phyloP scores from a whole-genome alignment of 176 grass and related monocot genomes.

The Bromus sterilis region DNA sequence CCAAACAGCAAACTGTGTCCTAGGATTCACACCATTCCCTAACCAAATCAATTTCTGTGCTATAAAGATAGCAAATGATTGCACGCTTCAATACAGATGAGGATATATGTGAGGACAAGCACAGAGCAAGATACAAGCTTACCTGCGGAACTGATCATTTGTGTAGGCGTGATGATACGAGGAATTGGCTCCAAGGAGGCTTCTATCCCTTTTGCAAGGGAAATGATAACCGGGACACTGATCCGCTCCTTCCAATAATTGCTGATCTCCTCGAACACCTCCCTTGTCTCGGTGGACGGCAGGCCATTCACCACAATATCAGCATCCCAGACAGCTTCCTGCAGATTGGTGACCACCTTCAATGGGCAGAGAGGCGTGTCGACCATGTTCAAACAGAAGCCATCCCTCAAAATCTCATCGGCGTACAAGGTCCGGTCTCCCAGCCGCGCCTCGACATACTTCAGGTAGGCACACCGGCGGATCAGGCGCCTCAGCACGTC shows the following conservation, averaged over 20 bases:
- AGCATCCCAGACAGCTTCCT: conserved; percentile 97
- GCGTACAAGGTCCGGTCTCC: conserved; percentile 80
- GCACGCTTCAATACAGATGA: neutral
- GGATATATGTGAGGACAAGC: neutral
- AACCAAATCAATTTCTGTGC: neutral
- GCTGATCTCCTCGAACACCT: conserved; percentile 93
- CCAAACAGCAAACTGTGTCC: neutral
- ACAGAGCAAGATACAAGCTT: conserved; percentile 26
- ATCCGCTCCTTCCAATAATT: conserved; percentile 98
- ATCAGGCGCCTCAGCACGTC: conserved; percentile 85
- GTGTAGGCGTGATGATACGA: conserved; percentile 84
- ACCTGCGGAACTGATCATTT: conserved; percentile 94
- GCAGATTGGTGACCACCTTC: conserved; percentile 96
- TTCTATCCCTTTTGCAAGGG: conserved; percentile 87
- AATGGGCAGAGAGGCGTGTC: conserved; percentile 87
- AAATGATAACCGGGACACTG: conserved; percentile 76
- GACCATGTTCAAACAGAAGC: conserved; percentile 89
- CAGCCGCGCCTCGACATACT: conserved; percentile 92
- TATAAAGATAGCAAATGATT: neutral
- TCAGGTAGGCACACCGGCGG: conserved; percentile 80
- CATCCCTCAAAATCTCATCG: conserved; percentile 86
- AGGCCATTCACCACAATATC: conserved; percentile 92
- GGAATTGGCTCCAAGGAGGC: conserved; percentile 69
- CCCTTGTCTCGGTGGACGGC: conserved; percentile 83
- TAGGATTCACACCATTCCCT: neutral